These are phyloP conservation scores for Candida mesenterica DNA, from an alignment of 1,139 yeast species.

Conservation along the genomic window DNA sequence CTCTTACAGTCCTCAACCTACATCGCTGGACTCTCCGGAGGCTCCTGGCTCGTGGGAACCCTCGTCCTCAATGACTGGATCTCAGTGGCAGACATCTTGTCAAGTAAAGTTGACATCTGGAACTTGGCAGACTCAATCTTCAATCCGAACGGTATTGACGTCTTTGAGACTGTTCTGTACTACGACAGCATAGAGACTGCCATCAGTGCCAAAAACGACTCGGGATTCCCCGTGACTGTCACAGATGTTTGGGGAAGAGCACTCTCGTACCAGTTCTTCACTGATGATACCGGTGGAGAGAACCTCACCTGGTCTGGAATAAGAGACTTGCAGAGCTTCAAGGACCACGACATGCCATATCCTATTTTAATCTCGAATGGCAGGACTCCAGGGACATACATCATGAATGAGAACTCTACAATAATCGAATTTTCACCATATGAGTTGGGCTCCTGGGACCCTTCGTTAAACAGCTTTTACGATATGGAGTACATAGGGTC, in stretches of 20 bases:
- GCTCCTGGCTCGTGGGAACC: slow-evolving; percentile 44
- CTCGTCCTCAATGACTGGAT: slow-evolving; percentile 39
- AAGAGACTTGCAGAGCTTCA: slow-evolving; percentile 25
- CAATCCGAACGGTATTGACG: slow-evolving; percentile 38
- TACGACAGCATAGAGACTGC: slow-evolving; percentile 29
- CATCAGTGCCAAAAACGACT: slow-evolving; percentile 31
- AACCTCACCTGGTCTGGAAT: slow-evolving; percentile 42
- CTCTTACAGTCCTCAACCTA: slow-evolving; percentile 39
- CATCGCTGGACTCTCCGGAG: slow-evolving; percentile 45
- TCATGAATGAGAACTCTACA: slow-evolving; percentile 39
- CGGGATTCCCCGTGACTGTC: slow-evolving; percentile 37
- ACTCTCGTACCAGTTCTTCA: slow-evolving; percentile 36
- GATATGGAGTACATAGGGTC: slow-evolving; percentile 39
- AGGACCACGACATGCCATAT: slow-evolving; percentile 39
- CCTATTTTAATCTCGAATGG: slow-evolving; percentile 43
- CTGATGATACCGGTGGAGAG: slow-evolving; percentile 24
- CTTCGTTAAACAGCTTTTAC: slow-evolving; percentile 30
- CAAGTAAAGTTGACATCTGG: slow-evolving; percentile 33
- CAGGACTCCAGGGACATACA: slow-evolving; percentile 33
- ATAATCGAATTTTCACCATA: slow-evolving; percentile 42
- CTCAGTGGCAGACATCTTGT: slow-evolving; percentile 35
- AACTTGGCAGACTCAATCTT: slow-evolving; percentile 39
- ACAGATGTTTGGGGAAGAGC: slow-evolving; percentile 50
- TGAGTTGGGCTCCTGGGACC: slow-evolving; percentile 50
- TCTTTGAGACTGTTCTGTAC: slow-evolving; percentile 33